Evolutionary conservation across 106 monocot genomes (phyloP).

Genomic region (Allium cepa): DNA sequence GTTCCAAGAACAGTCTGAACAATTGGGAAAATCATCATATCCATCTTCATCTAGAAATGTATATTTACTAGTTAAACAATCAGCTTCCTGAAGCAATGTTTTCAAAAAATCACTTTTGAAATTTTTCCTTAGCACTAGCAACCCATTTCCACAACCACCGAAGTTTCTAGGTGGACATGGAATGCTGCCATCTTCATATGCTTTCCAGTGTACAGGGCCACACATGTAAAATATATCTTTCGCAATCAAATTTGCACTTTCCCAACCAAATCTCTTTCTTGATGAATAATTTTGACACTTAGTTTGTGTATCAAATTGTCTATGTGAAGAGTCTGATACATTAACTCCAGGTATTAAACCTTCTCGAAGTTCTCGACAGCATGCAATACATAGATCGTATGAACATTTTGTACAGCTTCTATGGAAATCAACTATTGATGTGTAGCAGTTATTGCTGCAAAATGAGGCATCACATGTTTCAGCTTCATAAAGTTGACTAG

Average conservation of each 20-base stretch:
- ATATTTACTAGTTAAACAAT: slow-evolving; percentile 5
- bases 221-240: not conserved
- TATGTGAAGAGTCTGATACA: slow-evolving; percentile 2
- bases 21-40: slow-evolving; percentile 3
- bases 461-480: not conserved
- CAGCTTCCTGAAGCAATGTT: slow-evolving; percentile 20
- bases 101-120: slow-evolving; percentile 16
- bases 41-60: slow-evolving; percentile 4
- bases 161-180: slow-evolving; percentile 2
- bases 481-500: not conserved
- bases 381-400: slow-evolving; percentile 43
- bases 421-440: slow-evolving; percentile 55
- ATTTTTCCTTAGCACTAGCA: slow-evolving; percentile 8
- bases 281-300: not conserved
- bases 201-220: slow-evolving; percentile 1
- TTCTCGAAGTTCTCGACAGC: slow-evolving; percentile 52
- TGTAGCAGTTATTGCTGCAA: slow-evolving; percentile 44
- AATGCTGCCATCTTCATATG: slow-evolving; percentile 15
- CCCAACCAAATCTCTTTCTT: slow-evolving; percentile 17
- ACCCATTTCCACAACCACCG: slow-evolving; percentile 13
- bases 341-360: slow-evolving; percentile 25
- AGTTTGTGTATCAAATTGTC: not conserved
- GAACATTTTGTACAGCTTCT: slow-evolving; percentile 47
- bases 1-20: not conserved
- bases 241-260: not conserved